Conservation (phyloP, 495 filamentous ascomycete genomes). For the Opeltia flavorubescens region DNA sequence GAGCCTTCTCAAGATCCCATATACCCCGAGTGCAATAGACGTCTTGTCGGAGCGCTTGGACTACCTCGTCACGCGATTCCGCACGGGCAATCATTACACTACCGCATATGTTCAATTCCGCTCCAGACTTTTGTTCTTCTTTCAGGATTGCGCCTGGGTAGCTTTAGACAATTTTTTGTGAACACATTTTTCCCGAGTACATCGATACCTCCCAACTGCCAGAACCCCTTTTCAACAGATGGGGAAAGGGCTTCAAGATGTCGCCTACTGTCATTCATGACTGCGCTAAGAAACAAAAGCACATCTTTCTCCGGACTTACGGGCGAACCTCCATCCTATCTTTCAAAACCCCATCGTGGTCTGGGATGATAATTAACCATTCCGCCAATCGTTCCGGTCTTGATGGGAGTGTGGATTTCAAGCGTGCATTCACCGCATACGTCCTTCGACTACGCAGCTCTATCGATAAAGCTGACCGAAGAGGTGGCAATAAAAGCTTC, state of each 20-base stretch:
- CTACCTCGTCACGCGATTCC: slow-evolving; percentile 51
- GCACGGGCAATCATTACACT: slow-evolving; percentile 61
- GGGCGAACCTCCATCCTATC: slow-evolving; percentile 58
- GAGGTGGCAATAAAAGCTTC: too few species aligned
- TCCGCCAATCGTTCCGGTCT: slow-evolving; percentile 47
- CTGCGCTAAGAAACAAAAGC: neutral
- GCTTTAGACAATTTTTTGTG: neutral
- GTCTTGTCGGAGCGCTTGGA: slow-evolving; percentile 53
- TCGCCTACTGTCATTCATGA: slow-evolving; percentile 23
- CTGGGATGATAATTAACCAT: slow-evolving; percentile 77
- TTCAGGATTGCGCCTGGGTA: slow-evolving; percentile 53
- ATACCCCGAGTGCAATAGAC: slow-evolving; percentile 56
- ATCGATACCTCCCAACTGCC: slow-evolving; percentile 40
- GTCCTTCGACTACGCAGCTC: neutral
- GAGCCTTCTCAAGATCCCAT: slow-evolving; percentile 71
- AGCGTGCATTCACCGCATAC: neutral
- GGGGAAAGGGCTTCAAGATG: slow-evolving; percentile 41
- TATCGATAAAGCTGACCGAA: too few species aligned
- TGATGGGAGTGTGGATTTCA: slow-evolving; percentile 17
- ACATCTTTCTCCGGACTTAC: slow-evolving; percentile 32
- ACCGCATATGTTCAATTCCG: slow-evolving; percentile 59
- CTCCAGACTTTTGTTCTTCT: slow-evolving; percentile 20
- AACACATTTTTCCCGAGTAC: neutral
- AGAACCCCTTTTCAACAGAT: slow-evolving; percentile 29
- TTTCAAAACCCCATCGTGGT: slow-evolving; percentile 48